phyloP scores from a whole-genome alignment of 768 basidiomycete genomes.

The Boletus vinaceobasis region DNA sequence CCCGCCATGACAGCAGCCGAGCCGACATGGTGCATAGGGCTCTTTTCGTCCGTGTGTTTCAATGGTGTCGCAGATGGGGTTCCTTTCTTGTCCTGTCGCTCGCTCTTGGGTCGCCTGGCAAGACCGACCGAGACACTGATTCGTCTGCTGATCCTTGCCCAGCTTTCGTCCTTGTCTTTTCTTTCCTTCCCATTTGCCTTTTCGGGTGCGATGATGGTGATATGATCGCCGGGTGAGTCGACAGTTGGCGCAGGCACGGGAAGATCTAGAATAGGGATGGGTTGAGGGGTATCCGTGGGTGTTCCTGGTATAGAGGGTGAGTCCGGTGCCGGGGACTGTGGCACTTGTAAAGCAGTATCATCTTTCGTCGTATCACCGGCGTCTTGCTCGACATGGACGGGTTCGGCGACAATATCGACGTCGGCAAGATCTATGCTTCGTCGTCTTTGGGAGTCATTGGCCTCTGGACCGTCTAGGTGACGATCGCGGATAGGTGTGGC shows the following conservation, averaged over 20 bases:
- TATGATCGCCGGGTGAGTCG: slow-evolving; percentile 26
- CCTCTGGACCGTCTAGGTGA: slow-evolving; percentile 30
- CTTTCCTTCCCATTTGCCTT: slow-evolving; percentile 36
- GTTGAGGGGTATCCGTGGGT: slow-evolving; percentile 7
- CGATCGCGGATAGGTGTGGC: slow-evolving; percentile 34
- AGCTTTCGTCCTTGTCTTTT: slow-evolving; percentile 43
- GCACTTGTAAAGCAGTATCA: not conserved
- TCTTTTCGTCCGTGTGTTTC: slow-evolving; percentile 26
- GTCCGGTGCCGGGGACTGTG: not conserved
- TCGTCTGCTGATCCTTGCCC: slow-evolving; percentile 64
- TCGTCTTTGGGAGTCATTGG: slow-evolving; percentile 27
- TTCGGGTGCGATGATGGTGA: slow-evolving; percentile 35
- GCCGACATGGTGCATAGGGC: slow-evolving; percentile 3
- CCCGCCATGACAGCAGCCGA: slow-evolving; percentile 10
- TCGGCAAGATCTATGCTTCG: slow-evolving; percentile 32
- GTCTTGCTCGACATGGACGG: not conserved
- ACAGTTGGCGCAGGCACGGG: not conserved
- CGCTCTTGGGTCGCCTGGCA: slow-evolving; percentile 31
- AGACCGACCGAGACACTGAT: slow-evolving; percentile 59
- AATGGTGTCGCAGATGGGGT: slow-evolving; percentile 19
- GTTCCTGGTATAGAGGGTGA: slow-evolving; percentile 17
- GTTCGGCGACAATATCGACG: slow-evolving; percentile 31
- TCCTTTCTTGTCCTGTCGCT: slow-evolving; percentile 35
- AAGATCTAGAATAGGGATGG: slow-evolving; percentile 4
- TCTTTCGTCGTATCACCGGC: not conserved